Evolutionary conservation across 306 rosid species (phyloP).

Genomic region (Quercus suber): DNA sequence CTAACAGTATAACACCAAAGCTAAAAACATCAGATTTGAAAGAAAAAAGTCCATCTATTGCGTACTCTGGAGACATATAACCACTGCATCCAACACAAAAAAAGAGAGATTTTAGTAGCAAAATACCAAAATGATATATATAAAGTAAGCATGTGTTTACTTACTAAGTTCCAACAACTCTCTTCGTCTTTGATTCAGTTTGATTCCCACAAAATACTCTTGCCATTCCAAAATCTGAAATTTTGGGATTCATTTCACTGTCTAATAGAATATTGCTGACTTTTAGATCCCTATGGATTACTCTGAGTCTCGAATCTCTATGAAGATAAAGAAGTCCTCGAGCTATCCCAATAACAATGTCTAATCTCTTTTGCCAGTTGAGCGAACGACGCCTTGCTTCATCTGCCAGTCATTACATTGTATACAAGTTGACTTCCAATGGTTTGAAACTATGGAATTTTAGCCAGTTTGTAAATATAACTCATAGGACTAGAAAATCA

Average conservation of each 20-base stretch:
- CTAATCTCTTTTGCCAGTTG: constrained; percentile 41
- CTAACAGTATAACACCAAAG: constrained; percentile 40
- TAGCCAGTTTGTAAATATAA: not conserved
- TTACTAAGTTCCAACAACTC: constrained; percentile 45
- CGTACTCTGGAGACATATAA: constrained; percentile 41
- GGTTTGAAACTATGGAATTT: not conserved
- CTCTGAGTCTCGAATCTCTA: constrained; percentile 48
- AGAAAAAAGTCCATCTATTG: constrained; percentile 41
- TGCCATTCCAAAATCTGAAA: constrained; percentile 51
- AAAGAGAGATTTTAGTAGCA: constrained; percentile 1
- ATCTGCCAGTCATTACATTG: constrained; percentile 34
- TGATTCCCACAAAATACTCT: constrained; percentile 43
- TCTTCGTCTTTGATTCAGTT: constrained; percentile 39
- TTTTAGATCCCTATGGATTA: constrained; percentile 44
- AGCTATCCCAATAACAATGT: constrained; percentile 49
- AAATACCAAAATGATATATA: not conserved
- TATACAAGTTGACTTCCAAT: not conserved
- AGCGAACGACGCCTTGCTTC: constrained; percentile 32
- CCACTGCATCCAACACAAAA: constrained; percentile 27
- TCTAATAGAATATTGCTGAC: constrained; percentile 43
- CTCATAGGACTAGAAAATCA: not conserved
- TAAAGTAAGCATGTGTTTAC: constrained; percentile 6
- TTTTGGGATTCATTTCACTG: constrained; percentile 37
- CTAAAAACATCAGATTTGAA: constrained; percentile 38
- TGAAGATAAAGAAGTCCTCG: constrained; percentile 61